Percentiles rank a stretch among this genome's conserved stretches.
These are phyloP conservation scores for Echinosophora koreensis DNA, from an alignment of 306 rosid species.

Conservation along the genomic window DNA sequence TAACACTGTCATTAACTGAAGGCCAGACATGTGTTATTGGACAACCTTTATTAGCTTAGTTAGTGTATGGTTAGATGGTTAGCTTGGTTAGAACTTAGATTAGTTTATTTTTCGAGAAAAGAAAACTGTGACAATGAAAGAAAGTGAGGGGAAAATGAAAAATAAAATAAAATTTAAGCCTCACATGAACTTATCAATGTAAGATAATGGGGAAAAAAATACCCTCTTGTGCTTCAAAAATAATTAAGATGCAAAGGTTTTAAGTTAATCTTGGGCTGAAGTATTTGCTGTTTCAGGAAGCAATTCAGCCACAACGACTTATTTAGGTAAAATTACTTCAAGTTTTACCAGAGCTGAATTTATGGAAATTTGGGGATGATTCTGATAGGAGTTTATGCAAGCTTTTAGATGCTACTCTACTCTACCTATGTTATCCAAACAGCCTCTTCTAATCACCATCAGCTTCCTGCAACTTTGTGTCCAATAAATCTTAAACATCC, in stretches of 20 bases:
- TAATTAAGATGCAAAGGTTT: neutral
- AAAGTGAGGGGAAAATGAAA: too few relatives aligned
- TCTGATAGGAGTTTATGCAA: neutral
- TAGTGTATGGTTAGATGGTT: neutral
- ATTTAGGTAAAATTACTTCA: neutral
- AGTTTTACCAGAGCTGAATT: neutral
- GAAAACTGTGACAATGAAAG: too few relatives aligned
- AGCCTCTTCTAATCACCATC: neutral
- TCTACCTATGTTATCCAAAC: neutral
- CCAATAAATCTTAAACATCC: neutral
- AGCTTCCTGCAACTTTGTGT: neutral
- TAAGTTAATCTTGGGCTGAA: neutral
- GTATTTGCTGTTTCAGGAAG: neutral
- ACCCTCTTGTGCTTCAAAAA: neutral
- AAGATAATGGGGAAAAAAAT: neutral
- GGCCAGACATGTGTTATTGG: neutral
- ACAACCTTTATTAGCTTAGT: neutral
- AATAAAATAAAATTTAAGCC: too few relatives aligned
- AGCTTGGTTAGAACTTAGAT: neutral
- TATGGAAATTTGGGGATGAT: neutral
- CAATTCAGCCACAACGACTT: neutral
- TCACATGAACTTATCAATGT: too few relatives aligned
- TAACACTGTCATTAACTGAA: constrained; percentile 8
- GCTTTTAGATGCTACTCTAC: too few relatives aligned
- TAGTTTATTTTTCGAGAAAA: too few relatives aligned